These are phyloP conservation scores for Diaporthe velutina DNA, from an alignment of 2,329 filamentous ascomycete species.

Conservation along the genomic window DNA sequence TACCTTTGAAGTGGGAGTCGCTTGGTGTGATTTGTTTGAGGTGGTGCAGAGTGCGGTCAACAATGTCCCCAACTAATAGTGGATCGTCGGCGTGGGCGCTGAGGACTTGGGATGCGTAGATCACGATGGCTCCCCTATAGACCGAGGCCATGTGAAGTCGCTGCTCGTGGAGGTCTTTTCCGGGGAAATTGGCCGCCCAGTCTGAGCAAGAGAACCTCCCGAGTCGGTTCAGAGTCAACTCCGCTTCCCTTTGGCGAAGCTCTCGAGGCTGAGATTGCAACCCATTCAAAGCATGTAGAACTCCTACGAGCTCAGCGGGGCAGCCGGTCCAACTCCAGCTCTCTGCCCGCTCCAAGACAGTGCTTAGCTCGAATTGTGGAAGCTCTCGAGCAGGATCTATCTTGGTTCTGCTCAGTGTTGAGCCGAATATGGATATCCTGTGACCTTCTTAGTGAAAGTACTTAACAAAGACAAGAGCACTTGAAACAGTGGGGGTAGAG, in stretches of 20 bases:
- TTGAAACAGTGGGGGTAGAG: background rate
- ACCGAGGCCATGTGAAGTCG: background rate
- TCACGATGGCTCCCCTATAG: background rate
- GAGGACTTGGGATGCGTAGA: background rate
- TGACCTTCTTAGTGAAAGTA: background rate
- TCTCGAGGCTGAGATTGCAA: background rate
- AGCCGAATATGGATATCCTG: constrained; percentile 23
- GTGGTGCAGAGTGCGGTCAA: background rate
- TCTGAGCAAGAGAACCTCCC: constrained; percentile 2
- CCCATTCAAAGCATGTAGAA: background rate
- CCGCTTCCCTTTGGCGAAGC: background rate
- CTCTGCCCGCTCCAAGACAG: background rate
- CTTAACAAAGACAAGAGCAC: background rate
- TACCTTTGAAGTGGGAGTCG: constrained; percentile 39
- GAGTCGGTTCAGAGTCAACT: background rate
- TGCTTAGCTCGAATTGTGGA: background rate
- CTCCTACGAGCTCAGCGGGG: background rate
- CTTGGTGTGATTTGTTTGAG: constrained; percentile 28
- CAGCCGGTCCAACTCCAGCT: constrained; percentile 15
- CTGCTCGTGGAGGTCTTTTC: background rate
- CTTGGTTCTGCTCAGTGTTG: constrained; percentile 1
- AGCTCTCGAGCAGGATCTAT: background rate
- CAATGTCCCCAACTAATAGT: background rate
- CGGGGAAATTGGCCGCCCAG: background rate
- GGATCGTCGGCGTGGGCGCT: background rate